Base-by-base conservation (phyloP, 345 rosid species). In the Barbarea vulgaris region DNA sequence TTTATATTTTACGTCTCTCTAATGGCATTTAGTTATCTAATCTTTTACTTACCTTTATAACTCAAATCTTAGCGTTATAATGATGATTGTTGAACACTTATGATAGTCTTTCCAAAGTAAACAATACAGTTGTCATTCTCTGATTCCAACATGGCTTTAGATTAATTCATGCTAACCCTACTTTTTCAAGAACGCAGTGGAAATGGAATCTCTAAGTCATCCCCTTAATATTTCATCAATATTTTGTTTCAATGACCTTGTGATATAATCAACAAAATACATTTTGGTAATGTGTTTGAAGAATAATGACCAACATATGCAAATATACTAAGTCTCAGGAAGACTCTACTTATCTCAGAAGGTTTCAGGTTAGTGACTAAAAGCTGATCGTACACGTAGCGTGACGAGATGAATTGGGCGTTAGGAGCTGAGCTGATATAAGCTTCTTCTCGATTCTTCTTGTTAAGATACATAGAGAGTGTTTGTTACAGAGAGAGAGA, bases 41-140 rank as follows among this genome's bases (percentile, higher is more conserved):
- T 18, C 62, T 60, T 60, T 76, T 42, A 60, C 3, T 52, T 76
- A 60, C 68, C 79, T 76, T 76, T 76, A 69, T 60, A 68, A 51
- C 74, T 28, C 69, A 51, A 51, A 39, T 57, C 22, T 47, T 56
- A 60, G 25, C 53, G 28, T 59, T 76, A 18, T 76, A 50, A 60
- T 75, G 74, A 69, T 67, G 61, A 60, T 37, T 7, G 31, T 37
- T 68, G 53, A 51, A 68, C 47, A 68, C 64, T 69, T 67, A 76
- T 76, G 74, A 76, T 76, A 44, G 64, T 21, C 41, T 39, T 51
- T 54, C 12, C 64, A 60, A 68, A 76, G 74, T 76, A 67, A 60
- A 52, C 5, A 41, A 51, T 30, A 68, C 69, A 68, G 64, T 76
- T 76, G 79, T 76, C 69, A 28, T 12, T 25, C 69, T 60, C 56